Base-by-base conservation (phyloP, 495 filamentous ascomycete species). In the Paragyromitra xinjiangensis region DNA sequence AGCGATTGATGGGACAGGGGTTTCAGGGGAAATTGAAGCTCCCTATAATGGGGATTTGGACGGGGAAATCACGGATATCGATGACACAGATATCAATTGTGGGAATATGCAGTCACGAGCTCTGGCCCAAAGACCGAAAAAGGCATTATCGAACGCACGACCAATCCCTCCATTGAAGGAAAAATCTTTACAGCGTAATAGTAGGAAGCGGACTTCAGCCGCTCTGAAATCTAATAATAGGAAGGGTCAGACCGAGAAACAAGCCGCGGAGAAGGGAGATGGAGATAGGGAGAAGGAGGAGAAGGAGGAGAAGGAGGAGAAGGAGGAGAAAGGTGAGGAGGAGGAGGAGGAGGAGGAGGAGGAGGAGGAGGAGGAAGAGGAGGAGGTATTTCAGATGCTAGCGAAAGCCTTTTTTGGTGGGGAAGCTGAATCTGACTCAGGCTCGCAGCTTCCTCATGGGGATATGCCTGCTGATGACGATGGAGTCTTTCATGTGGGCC, bases 51-150 rank as follows among this genome's bases (percentile, higher is more conserved):
- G 8, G 9, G 69, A 64, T 73, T 58, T 22, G 1, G 68, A 66
- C 37, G 29, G 29, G 14, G 61, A 71, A 22, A 26, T 3, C 29
- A 73, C 69, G 7, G 69, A 73, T 24, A 65, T 66, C 5, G 74
- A 73, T 37, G 59, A 77, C 37, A 22, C 19, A 0, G 45, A 56
- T 24, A 53, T 22, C 16, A 24, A 9, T 29, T 56, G 39, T 55
- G 12, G 26, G 14, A 3, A 42, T 56, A n/a, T 8, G 2, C 50
- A 58, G 40, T 19, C 40, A 11, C 24, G 22, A 11, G n/a, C 8
- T 40, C n/a, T 14, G 26, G 11, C 26, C 0, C 34, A 44, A 8
- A 24, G 6, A 22, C 5, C 44, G 19, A 26, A 22, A 64, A 50
- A 19, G n/a, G 45, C 9, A 22, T 9, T n/a, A 26, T 39, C 59